Conservation (phyloP, 345 rosid species). For the Murraya paniculata region DNA sequence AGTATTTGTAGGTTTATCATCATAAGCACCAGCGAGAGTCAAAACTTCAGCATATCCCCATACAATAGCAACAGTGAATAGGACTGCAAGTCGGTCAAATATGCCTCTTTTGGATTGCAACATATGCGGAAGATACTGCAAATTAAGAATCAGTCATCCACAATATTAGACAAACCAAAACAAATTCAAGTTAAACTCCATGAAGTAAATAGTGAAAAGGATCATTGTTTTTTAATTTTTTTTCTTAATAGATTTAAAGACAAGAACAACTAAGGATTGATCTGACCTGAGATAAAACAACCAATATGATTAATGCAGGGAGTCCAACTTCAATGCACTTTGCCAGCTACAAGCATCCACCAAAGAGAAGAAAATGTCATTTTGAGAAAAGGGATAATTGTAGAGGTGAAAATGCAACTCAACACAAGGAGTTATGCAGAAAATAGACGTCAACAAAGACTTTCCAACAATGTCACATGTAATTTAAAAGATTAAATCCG, state of each 20-base stretch:
- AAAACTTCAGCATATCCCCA: constrained; percentile 84
- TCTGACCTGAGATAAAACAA: constrained; percentile 75
- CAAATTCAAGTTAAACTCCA: neutral
- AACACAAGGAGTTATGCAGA: neutral
- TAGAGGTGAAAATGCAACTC: constrained; percentile 1
- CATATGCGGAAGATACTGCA: constrained; percentile 65
- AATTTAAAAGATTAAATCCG: neutral
- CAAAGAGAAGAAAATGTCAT: constrained; percentile 9
- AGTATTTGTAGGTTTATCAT: constrained; percentile 47
- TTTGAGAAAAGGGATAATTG: neutral
- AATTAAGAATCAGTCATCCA: constrained; percentile 3
- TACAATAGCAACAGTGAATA: constrained; percentile 48
- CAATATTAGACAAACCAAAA: constrained; percentile 5
- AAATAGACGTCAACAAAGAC: neutral
- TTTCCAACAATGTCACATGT: neutral
- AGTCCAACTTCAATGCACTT: constrained; percentile 82
- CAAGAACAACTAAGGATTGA: neutral
- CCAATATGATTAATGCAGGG: constrained; percentile 63
- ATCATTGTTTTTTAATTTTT: neutral
- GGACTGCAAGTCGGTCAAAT: constrained; percentile 56
- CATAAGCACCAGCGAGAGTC: constrained; percentile 77
- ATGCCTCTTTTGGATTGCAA: constrained; percentile 40
- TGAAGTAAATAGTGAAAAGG: too few species aligned
- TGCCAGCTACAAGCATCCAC: constrained; percentile 51
- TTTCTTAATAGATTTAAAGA: neutral